A percentile compares a stretch with the other conserved stretches of the same genome.
Evolutionary conservation across 768 basidiomycete species (phyloP).

Genomic region (Termitomyces sp.): DNA sequence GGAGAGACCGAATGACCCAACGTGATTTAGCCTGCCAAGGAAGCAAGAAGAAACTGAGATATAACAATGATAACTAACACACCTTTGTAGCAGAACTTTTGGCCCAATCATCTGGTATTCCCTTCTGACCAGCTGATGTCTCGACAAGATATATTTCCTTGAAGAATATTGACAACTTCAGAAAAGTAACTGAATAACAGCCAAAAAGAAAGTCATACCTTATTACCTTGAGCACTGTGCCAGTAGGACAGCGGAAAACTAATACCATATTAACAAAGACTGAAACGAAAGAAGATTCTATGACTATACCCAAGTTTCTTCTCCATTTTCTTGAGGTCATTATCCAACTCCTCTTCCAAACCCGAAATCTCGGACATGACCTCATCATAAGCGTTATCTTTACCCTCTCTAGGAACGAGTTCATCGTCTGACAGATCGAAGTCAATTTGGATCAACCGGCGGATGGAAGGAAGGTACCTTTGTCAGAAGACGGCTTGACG

Average conservation of each 20-base stretch:
- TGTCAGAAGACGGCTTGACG: constrained; percentile 44
- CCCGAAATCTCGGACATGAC: constrained; percentile 64
- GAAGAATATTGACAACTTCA: neutral
- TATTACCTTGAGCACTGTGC: constrained; percentile 76
- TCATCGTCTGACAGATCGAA: constrained; percentile 46
- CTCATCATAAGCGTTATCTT: constrained; percentile 79
- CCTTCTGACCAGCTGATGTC: constrained; percentile 50
- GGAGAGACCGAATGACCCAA: constrained; percentile 72
- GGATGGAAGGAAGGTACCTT: constrained; percentile 36
- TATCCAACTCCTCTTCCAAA: constrained; percentile 70
- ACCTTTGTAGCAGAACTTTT: constrained; percentile 82
- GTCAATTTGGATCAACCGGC: neutral
- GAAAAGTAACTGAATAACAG: too few species aligned
- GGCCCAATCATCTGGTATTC: constrained; percentile 79
- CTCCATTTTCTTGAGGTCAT: constrained; percentile 57
- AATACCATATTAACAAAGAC: constrained; percentile 5
- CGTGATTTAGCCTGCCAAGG: constrained; percentile 57
- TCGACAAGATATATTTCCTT: constrained; percentile 92
- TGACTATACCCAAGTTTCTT: constrained; percentile 56
- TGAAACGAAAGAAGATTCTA: constrained; percentile 1
- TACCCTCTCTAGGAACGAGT: constrained; percentile 77
- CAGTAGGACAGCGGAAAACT: constrained; percentile 31
- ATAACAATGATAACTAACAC: neutral
- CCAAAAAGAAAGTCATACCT: constrained; percentile 36
- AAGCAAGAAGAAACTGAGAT: neutral